These are phyloP conservation scores for Rhododendron henanense DNA, from an alignment of 148 eudicot species.

Conservation along the genomic window DNA sequence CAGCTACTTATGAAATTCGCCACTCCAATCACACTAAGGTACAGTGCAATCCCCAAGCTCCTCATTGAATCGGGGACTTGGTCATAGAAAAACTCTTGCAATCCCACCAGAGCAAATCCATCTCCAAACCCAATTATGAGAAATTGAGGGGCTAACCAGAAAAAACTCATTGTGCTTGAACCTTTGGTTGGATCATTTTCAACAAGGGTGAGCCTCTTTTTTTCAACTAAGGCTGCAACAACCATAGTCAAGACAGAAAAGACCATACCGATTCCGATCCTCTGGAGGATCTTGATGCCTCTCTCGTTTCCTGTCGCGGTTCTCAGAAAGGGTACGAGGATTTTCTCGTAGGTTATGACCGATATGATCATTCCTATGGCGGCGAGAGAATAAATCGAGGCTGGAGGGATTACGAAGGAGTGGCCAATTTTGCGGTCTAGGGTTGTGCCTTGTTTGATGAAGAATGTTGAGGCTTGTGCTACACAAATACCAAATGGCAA, in stretches of 20 bases:
- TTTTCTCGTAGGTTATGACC: not conserved
- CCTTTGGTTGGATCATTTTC: not conserved
- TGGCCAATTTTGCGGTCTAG: not conserved
- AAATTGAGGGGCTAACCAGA: constrained; percentile 47
- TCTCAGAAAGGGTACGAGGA: not conserved
- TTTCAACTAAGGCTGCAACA: not conserved
- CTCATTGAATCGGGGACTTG: constrained; percentile 34
- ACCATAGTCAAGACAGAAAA: not conserved
- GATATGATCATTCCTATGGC: not conserved
- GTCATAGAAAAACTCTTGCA: constrained; percentile 46
- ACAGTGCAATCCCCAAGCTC: constrained; percentile 33
- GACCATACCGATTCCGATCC: not conserved
- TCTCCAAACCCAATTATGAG: constrained; percentile 31
- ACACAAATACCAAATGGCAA: not conserved
- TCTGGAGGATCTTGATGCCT: not conserved
- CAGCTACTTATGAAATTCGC: constrained; percentile 40
- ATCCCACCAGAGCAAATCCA: constrained; percentile 40
- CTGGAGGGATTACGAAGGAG: not conserved
- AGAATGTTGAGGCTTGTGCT: not conserved
- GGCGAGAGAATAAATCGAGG: not conserved
- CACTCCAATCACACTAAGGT: constrained; percentile 29
- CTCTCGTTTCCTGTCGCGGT: not conserved
- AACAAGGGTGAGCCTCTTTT: not conserved
- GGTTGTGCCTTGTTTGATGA: not conserved
- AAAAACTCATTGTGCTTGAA: constrained; percentile 25